Conservation (phyloP, 768 basidiomycete genomes). For the Dacryopinax spathularia region DNA sequence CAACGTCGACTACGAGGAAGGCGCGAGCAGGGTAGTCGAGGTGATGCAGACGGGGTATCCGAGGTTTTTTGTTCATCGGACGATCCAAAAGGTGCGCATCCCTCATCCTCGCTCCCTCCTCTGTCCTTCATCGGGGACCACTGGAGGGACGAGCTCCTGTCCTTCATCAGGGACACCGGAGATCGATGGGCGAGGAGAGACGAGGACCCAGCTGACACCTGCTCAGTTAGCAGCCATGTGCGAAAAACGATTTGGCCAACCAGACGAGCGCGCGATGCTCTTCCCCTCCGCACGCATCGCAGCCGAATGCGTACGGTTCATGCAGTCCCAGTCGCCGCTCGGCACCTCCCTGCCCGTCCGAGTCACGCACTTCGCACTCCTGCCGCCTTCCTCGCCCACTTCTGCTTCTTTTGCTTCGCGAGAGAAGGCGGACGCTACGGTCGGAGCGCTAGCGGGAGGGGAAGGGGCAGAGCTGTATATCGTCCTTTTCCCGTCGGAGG, state of each 20-base stretch:
- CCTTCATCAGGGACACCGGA: background rate
- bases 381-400: no score
- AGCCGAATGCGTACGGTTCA: constrained; percentile 59
- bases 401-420: constrained; percentile 6
- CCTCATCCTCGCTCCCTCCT: background rate
- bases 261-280: constrained; percentile 62
- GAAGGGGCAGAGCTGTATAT: constrained; percentile 57
- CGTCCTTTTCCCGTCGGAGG: constrained; percentile 53
- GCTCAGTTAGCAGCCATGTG: constrained; percentile 63
- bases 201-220: background rate
- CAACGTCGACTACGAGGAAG: constrained; percentile 84
- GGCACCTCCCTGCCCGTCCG: constrained; percentile 15
- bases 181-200: no score
- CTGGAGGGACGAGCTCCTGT: background rate
- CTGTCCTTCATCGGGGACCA: no score
- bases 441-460: constrained; percentile 2
- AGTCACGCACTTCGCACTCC: constrained; percentile 5
- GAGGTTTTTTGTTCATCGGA: constrained; percentile 81
- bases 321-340: constrained; percentile 38
- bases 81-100: constrained; percentile 59
- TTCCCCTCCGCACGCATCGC: constrained; percentile 62
- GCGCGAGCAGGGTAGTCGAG: constrained; percentile 61
- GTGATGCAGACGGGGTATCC: constrained; percentile 85
- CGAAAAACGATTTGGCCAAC: constrained; percentile 58
- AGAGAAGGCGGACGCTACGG: constrained; percentile 7